phyloP scores from a whole-genome alignment of 179 eudicot genomes.

The Amaranthus tricolor region DNA sequence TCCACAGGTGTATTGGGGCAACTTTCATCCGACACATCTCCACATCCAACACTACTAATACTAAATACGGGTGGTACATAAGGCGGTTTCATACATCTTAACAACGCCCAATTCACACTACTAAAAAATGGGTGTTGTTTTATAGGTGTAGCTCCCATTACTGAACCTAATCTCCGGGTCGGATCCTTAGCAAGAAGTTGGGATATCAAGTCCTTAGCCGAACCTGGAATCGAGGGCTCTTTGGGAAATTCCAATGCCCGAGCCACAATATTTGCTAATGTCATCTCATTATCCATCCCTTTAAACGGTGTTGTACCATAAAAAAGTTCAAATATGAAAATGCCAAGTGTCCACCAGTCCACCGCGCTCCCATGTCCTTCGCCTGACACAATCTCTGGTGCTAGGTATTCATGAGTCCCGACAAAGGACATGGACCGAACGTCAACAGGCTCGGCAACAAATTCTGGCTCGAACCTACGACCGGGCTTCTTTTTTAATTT shows the following conservation, averaged over 20 bases:
- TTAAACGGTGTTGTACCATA: constrained; percentile 86
- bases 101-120: constrained; percentile 86
- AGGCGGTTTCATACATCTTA: constrained; percentile 78
- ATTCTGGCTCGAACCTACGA: constrained; percentile 52
- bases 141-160: constrained; percentile 71
- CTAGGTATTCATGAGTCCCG: constrained; percentile 90
- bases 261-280: constrained; percentile 83
- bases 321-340: constrained; percentile 73
- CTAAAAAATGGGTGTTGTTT: constrained; percentile 79
- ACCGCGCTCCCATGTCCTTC: constrained; percentile 96
- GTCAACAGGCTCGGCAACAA: constrained; percentile 81
- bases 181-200: constrained; percentile 82
- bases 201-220: constrained; percentile 69
- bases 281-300: constrained; percentile 80
- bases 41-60: constrained; percentile 32
- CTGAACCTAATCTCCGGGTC: constrained; percentile 65
- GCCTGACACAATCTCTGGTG: constrained; percentile 90
- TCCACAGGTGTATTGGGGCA: constrained; percentile 76
- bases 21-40: constrained; percentile 55
- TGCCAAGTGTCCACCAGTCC: constrained; percentile 96
- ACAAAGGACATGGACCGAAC: constrained; percentile 96
- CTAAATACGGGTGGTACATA: constrained; percentile 61
- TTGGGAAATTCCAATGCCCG: constrained; percentile 93
- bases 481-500: constrained; percentile 47
- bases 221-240: constrained; percentile 61